Percentiles rank a stretch among this genome's conserved stretches.
These are phyloP conservation scores for Staphylotrichum longicolle DNA, from an alignment of 495 filamentous ascomycete genomes.

Conservation along the genomic window DNA sequence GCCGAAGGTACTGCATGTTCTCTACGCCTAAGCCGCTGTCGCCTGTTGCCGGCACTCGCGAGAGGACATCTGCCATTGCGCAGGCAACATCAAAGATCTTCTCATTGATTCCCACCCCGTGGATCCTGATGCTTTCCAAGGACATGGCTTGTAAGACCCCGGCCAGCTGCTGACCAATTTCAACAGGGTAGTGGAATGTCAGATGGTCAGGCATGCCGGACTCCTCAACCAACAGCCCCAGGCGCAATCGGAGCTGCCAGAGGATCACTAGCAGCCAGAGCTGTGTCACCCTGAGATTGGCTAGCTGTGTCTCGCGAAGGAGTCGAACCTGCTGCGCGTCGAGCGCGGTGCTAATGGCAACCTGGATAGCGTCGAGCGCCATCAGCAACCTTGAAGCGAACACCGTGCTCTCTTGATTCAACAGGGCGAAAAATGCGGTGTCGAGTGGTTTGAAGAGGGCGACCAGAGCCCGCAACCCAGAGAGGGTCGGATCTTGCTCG, in stretches of 20 bases:
- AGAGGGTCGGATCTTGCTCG: slow-evolving; percentile 48
- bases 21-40: neutral
- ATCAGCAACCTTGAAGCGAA: slow-evolving; percentile 44
- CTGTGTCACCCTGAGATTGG: slow-evolving; percentile 68
- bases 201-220: slow-evolving; percentile 10
- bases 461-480: slow-evolving; percentile 60
- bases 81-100: slow-evolving; percentile 59
- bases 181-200: slow-evolving; percentile 11
- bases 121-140: slow-evolving; percentile 54
- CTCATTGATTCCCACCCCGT: slow-evolving; percentile 60
- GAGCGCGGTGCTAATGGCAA: slow-evolving; percentile 1
- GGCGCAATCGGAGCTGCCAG: slow-evolving; percentile 58
- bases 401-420: slow-evolving; percentile 57
- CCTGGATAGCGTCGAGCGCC: neutral
- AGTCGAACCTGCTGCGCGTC: slow-evolving; percentile 23
- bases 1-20: slow-evolving; percentile 1
- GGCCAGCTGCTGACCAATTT: slow-evolving; percentile 40
- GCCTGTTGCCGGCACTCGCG: slow-evolving; percentile 26
- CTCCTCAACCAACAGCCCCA: slow-evolving; percentile 38
- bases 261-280: slow-evolving; percentile 72
- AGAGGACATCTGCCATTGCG: slow-evolving; percentile 55
- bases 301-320: slow-evolving; percentile 66
- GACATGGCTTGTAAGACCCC: slow-evolving; percentile 53
- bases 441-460: slow-evolving; percentile 66
- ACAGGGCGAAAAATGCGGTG: slow-evolving; percentile 60